Base-by-base conservation (phyloP, 2,329 filamentous ascomycete genomes). In the Herpotrichia juniperi region DNA sequence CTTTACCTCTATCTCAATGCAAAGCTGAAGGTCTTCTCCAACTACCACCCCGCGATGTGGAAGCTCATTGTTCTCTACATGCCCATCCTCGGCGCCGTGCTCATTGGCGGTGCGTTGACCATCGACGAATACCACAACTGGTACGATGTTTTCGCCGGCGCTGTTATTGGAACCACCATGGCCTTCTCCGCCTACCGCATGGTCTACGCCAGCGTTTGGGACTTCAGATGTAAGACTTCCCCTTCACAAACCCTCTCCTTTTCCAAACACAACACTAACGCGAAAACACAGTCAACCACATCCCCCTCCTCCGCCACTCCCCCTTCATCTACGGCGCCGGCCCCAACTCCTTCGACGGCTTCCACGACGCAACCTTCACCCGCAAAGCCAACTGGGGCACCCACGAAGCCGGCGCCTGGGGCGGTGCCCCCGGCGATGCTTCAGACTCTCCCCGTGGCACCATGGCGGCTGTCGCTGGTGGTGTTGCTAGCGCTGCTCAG, bases 71-170 rank as follows among this genome's bases (percentile, higher is more conserved):
- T 79, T 14, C 76, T 85, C 21, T 88, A 87, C 62, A 80, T 83
- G 0, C 88, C 89, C 0, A 73, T 91, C 2, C 82, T 91, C 0
- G 86, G 84, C 2, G 88, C 88, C 0, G 79, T 79, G 2, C 76
- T 91, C 2, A 89, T 91, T 37, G 87, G 82, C 1, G 87, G 87
- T 5, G 83, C 86, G 0, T 74, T 91, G 9, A 89, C 87, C 0
- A 89, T 91, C 50, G 76, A 91, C 58, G 84, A 89, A 67, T 89
- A 80, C 67, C 88, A 92, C 74, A 87, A 91, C 73, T 89, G 87
- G 85, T 90, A 90, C 54, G 88, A 91, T 50, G 77, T 89, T n/a
- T 51, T 89, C 0, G 86, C 84, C 0, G 88, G 87, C 4, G 87
- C 81, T 0, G 66, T 82, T 34, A 88, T 90, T 40, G 88, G 87